Percentiles rank a stretch among this genome's conserved stretches.
phyloP scores from a whole-genome alignment of 2,329 filamentous ascomycete genomes.

The Calonectria pauciramosa region DNA sequence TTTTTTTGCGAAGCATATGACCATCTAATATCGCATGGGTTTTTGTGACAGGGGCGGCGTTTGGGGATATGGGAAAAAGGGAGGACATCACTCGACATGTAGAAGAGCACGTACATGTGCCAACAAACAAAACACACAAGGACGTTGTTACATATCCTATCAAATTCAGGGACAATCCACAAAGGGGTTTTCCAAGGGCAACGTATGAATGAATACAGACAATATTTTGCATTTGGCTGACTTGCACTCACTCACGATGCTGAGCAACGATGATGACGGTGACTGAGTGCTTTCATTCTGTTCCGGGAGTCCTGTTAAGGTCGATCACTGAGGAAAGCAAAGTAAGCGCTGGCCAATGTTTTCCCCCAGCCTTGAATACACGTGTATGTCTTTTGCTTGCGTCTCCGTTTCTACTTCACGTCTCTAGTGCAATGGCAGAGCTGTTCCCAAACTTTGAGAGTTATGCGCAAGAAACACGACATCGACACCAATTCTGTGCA shows the following conservation, averaged over 20 bases:
- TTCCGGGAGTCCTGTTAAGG: no score
- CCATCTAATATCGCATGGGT: constrained; percentile 8
- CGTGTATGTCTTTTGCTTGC: no score
- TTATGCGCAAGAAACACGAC: no score
- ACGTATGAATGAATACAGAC: background rate
- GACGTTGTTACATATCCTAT: background rate
- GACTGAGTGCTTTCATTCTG: no score
- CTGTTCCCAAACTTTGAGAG: no score
- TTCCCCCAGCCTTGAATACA: no score
- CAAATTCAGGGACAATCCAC: background rate
- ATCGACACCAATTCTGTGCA: no score
- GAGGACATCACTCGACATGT: constrained; percentile 15
- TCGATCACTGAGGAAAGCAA: no score
- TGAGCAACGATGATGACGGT: background rate
- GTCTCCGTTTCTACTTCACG: no score
- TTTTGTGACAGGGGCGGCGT: constrained; percentile 23
- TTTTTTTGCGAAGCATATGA: constrained; percentile 11
- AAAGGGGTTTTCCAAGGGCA: background rate
- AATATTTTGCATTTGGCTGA: background rate
- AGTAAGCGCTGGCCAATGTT: no score
- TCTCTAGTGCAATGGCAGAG: no score
- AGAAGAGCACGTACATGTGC: constrained; percentile 15
- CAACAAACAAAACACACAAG: constrained; percentile 6
- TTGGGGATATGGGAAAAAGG: constrained; percentile 4
- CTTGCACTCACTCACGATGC: background rate